A percentile compares a stretch with the other conserved stretches of the same genome.
Evolutionary conservation across 495 filamentous ascomycete species (phyloP).

Genomic region (Aspergillus carlsbadensis): DNA sequence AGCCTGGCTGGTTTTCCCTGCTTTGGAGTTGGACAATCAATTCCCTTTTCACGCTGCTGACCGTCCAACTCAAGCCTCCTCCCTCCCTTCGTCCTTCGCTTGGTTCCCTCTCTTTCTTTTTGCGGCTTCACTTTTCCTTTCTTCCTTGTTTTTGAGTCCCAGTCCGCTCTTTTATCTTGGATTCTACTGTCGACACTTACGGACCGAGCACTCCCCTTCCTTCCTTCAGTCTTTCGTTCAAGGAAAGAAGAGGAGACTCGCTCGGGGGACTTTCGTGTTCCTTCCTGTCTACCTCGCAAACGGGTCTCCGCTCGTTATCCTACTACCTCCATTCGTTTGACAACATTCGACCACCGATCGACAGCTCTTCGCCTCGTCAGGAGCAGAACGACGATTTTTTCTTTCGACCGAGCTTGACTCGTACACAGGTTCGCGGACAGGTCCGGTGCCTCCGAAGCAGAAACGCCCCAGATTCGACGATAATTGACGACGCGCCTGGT

Average conservation of each 20-base stretch:
- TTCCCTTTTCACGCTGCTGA: slow-evolving; percentile 34
- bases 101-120: slow-evolving; percentile 32
- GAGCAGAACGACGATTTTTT: slow-evolving; percentile 5
- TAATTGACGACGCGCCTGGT: slow-evolving; percentile 18
- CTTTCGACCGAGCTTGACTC: slow-evolving; percentile 4
- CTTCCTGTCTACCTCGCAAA: slow-evolving; percentile 10
- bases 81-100: slow-evolving; percentile 27
- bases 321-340: slow-evolving; percentile 28
- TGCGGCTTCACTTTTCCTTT: slow-evolving; percentile 25
- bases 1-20: slow-evolving; percentile 26
- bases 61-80: slow-evolving; percentile 24
- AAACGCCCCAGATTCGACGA: slow-evolving; percentile 9
- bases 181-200: slow-evolving; percentile 11
- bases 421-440: slow-evolving; percentile 14
- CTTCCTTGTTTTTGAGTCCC: slow-evolving; percentile 25
- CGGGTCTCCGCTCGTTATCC: slow-evolving; percentile 15
- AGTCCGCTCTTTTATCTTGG: slow-evolving; percentile 29
- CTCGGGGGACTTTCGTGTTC: slow-evolving; percentile 17
- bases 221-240: slow-evolving; percentile 25
- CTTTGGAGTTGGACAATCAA: slow-evolving; percentile 24
- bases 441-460: slow-evolving; percentile 21
- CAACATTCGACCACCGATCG: slow-evolving; percentile 6
- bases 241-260: slow-evolving; percentile 32
- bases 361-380: slow-evolving; percentile 8
- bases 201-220: slow-evolving; percentile 20